These are phyloP conservation scores for Gynochthodes officinalis DNA, from an alignment of 257 asterid species.

Conservation along the genomic window DNA sequence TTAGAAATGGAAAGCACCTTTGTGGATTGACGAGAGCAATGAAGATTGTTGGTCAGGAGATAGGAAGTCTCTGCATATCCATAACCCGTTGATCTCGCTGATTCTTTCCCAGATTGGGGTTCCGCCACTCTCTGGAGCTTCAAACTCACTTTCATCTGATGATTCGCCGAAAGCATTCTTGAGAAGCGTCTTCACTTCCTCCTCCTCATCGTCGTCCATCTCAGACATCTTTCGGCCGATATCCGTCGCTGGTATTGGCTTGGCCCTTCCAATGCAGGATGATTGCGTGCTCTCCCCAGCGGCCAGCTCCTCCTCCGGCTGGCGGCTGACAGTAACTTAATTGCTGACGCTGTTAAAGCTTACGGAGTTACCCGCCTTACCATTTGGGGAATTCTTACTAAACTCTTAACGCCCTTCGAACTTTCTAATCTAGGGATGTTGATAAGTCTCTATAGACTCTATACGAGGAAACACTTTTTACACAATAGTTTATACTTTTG, in stretches of 20 bases:
- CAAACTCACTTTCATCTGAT: slow-evolving; percentile 32
- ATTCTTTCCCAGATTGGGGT: slow-evolving; percentile 58
- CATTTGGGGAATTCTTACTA: too few species aligned
- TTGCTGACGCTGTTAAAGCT: neutral
- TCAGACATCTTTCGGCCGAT: too few species aligned
- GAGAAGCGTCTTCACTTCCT: slow-evolving; percentile 43
- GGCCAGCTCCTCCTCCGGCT: neutral
- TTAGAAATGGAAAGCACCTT: slow-evolving; percentile 35
- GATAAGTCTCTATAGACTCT: too few species aligned
- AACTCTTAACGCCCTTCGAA: too few species aligned
- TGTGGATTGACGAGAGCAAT: slow-evolving; percentile 53
- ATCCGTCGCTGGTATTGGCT: too few species aligned
- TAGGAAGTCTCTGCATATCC: slow-evolving; percentile 64
- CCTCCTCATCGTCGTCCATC: slow-evolving; percentile 21
- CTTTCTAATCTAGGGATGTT: too few species aligned
- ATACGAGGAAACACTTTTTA: too few species aligned
- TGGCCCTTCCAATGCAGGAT: too few species aligned
- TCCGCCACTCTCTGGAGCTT: slow-evolving; percentile 35
- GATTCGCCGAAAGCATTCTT: slow-evolving; percentile 73
- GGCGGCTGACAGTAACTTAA: neutral
- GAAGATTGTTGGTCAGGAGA: slow-evolving; percentile 57
- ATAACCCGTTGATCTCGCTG: slow-evolving; percentile 65
- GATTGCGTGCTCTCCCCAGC: neutral
- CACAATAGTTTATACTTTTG: too few species aligned
- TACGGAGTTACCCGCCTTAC: too few species aligned